A percentile compares a stretch with the other conserved stretches of the same genome.
Conservation (phyloP, 2,329 filamentous ascomycete genomes). For the Penicillium glabrum region DNA sequence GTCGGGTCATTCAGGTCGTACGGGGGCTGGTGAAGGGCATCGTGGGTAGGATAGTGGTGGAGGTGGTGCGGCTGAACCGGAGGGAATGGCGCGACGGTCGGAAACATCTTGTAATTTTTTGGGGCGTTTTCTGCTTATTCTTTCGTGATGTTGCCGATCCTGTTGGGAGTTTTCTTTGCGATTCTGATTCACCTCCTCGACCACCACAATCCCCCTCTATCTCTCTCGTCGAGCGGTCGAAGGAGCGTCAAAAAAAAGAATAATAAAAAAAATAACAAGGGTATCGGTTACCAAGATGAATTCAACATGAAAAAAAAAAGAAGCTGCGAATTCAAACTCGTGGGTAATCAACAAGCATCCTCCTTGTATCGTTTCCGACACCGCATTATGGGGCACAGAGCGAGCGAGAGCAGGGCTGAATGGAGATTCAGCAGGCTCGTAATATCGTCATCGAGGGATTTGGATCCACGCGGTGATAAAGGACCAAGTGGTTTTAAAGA, state of each 20-base stretch:
- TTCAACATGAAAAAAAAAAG: background rate
- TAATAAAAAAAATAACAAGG: background rate
- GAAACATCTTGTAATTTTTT: slow-evolving; percentile 44
- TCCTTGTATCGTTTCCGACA: slow-evolving; percentile 46
- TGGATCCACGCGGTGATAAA: slow-evolving; percentile 4
- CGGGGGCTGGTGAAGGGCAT: slow-evolving; percentile 26
- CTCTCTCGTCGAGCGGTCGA: slow-evolving; percentile 8
- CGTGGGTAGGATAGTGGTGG: slow-evolving; percentile 31
- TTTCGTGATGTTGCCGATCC: background rate
- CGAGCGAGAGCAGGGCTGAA: background rate
- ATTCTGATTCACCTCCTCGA: slow-evolving; percentile 12
- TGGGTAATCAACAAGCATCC: slow-evolving; percentile 38
- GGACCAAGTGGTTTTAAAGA: slow-evolving; percentile 6
- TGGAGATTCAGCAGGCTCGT: slow-evolving; percentile 7
- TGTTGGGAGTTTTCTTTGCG: background rate
- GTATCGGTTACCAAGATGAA: background rate
- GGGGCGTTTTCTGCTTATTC: background rate
- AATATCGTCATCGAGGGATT: slow-evolving; percentile 14
- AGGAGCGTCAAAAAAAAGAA: slow-evolving; percentile 10
- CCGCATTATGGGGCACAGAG: slow-evolving; percentile 40
- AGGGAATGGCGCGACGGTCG: slow-evolving; percentile 47
- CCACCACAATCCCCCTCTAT: slow-evolving; percentile 10
- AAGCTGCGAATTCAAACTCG: slow-evolving; percentile 17
- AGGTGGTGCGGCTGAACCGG: slow-evolving; percentile 45
- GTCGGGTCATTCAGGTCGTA: slow-evolving; percentile 32